Conservation (phyloP, 257 asterid species). For the Agastache rugosa region DNA sequence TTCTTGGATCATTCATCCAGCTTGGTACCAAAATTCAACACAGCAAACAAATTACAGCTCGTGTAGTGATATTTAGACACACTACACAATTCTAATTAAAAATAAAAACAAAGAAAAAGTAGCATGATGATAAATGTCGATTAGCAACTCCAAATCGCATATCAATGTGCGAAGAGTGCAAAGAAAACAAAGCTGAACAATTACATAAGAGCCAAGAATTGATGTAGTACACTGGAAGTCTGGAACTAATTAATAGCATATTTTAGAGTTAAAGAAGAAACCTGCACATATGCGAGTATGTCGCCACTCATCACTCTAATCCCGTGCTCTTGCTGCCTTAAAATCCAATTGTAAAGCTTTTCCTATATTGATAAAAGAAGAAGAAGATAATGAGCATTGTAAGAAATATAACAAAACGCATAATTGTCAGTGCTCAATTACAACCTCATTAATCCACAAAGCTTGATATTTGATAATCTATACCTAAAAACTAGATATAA, state of each 20-base stretch:
- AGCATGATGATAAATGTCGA: not conserved
- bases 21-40: conserved; percentile 12
- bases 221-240: not conserved
- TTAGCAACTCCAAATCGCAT: not conserved
- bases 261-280: conserved; percentile 29
- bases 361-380: conserved; percentile 45
- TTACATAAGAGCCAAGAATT: not conserved
- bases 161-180: not conserved
- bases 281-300: conserved; percentile 64
- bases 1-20: conserved; percentile 30
- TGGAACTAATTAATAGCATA: conserved; percentile 2
- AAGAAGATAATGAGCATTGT: conserved; percentile 12
- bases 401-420: not conserved
- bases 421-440: not conserved
- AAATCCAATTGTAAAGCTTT: conserved; percentile 60
- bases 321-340: conserved; percentile 66
- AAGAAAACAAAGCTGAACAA: not conserved
- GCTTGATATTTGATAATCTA: not conserved
- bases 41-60: conserved; percentile 10
- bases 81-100: not conserved
- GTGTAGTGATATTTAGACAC: conserved; percentile 15
- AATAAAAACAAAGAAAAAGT: not conserved
- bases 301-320: conserved; percentile 59
- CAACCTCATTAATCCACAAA: conserved; percentile 11
- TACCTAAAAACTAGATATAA: not conserved